These are phyloP conservation scores for Fagus sylvatica DNA, from an alignment of 306 rosid species.

Conservation along the genomic window DNA sequence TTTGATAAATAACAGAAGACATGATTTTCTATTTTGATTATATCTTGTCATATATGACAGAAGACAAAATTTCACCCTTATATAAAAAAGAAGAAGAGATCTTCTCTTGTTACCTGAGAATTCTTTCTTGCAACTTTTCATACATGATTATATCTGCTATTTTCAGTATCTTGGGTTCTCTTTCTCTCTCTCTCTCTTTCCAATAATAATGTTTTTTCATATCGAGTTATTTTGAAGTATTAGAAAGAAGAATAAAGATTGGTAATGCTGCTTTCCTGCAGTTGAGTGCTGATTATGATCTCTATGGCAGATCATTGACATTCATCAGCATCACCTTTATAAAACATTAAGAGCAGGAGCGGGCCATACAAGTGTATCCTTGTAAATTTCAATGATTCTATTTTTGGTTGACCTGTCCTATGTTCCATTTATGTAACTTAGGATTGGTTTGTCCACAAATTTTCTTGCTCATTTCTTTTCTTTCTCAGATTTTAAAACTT, in stretches of 20 bases:
- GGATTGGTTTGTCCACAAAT: slow-evolving; percentile 13
- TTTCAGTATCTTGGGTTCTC: background rate
- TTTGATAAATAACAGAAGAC: background rate
- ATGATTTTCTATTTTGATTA: background rate
- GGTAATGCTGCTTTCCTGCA: slow-evolving; percentile 20
- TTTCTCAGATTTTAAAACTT: background rate
- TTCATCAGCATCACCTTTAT: slow-evolving; percentile 68
- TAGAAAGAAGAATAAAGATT: slow-evolving; percentile 10
- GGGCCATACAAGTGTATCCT: slow-evolving; percentile 95
- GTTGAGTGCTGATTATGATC: slow-evolving; percentile 30
- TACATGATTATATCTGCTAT: background rate
- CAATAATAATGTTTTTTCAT: background rate
- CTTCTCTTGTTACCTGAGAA: slow-evolving; percentile 1
- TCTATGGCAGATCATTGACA: slow-evolving; percentile 85
- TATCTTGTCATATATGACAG: background rate
- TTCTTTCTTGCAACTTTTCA: background rate
- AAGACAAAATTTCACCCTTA: too few relatives aligned
- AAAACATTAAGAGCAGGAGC: slow-evolving; percentile 84
- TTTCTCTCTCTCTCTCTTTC: background rate
- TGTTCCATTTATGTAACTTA: slow-evolving; percentile 10
- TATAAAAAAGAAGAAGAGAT: background rate
- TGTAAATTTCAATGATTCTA: background rate
- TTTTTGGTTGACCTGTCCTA: slow-evolving; percentile 16
- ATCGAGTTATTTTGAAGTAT: slow-evolving; percentile 9
- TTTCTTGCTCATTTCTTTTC: slow-evolving; percentile 5